Evolutionary conservation across 768 basidiomycete genomes (phyloP), one percentile per base, ranked within the genome.

Genomic region (Suillus bovinus): DNA sequence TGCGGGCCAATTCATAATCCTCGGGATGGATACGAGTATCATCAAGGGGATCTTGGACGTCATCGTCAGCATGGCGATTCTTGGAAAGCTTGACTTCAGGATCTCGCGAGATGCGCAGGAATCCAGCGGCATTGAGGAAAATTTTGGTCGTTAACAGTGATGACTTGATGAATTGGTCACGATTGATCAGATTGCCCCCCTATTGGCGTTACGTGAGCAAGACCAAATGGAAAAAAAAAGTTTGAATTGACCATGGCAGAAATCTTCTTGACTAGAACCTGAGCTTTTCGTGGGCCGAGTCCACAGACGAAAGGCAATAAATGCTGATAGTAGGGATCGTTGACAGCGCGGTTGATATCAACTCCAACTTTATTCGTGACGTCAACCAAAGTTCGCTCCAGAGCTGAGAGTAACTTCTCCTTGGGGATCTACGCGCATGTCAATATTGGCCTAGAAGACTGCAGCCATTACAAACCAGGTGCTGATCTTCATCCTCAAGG

Each of bases 1-100:
- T 98, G 39, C 94, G 88, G 4, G 97, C 96, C 42, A 99, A 82
- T 67, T 98, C 96, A 71, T 99, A 99, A 76, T 99, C 97, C 72
- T 96, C 93, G 7, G 94, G 94, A 71, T 99, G 97, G 59, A 99
- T 93, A 22, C 97, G 91, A 41, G 96, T 99, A 70, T 88, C 88
- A 71, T 99, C 97, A 58, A 99, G 81, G 5, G 96, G 93, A 74
- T 99, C 97, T 39, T 84, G 85, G 60, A 86, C 82, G 50, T 91
- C 90, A 52, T 86, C 85, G 36, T 89, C 86, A 63, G 77, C 76
- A 56, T 83, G 81, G 41, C 83, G 80, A 49, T 83, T 82, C 74
- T 91, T 91, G 36, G 79, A 69, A 49, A 82, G 80, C 68, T 85
- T 89, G 61, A 81, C 69, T 59, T 88, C 87, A 22, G 80, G 74